Evolutionary conservation across 352 stramenopile species (phyloP), one percentile per base, ranked within the genome.

Genomic region (Pythium apleroticum): DNA sequence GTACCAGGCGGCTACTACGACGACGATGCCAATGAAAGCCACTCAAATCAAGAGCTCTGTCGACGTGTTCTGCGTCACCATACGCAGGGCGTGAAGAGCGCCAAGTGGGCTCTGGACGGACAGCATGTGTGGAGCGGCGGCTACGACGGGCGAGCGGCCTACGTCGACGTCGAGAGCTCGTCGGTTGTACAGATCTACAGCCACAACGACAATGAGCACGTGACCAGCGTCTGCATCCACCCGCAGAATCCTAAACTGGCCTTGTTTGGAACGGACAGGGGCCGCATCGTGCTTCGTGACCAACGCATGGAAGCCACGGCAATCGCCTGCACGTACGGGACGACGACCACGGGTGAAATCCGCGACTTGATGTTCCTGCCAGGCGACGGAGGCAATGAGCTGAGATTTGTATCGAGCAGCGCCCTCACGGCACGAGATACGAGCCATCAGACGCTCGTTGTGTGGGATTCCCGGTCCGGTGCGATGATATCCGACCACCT

Each of bases 381-480:
- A 11, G 33, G 7, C 24, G 31, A 48, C 31, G 53, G 25, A 7
- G 33, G 19, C 27, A 50, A 15, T 9, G 69, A 63, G 7, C 31
- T 73, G 31, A 58, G 39, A 0, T 86, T 90, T 33, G 72, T 88
- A n/a, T 88, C 81, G 15, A 89, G 77, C 61, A 73, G 74, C 24
- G 63, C 65, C 0, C 35, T 88, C 12, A 64, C 63, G 20, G 64
- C 73, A 10, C 70, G 74, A 33, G 72, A 83, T 57, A 73, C 75
- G 28, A 86, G 79, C 63, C 78, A 89, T 59, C 77, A 85, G 60
- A 89, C 81, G 35, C 70, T 90, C 52, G 56, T 87, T 19, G 79
- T 90, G 43, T 90, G 81, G 81, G 81, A 90, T 52, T 76, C 75
- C 17, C 70, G 72, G 25, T 82, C 79, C 2, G 37, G 60, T 11